Base-by-base conservation (phyloP, 192 early-diverging fungal species). In the Coemansia sp. region DNA sequence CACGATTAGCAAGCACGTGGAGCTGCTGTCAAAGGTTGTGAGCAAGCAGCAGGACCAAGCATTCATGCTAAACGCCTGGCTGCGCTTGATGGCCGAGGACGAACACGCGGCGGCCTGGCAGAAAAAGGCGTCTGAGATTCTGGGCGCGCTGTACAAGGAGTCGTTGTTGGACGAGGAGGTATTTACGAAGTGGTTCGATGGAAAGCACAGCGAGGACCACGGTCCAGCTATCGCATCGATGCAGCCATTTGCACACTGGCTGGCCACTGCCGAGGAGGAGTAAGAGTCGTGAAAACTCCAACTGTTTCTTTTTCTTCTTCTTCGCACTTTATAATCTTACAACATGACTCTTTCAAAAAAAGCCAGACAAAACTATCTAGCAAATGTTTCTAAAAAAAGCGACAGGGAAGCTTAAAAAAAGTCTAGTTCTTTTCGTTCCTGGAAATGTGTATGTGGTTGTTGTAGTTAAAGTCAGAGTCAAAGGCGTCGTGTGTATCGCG, bases 161-260 rank as follows among this genome's bases (percentile, higher is more conserved):
- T 93, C 94, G 68, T 74, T 91, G 60, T 77, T 95, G 16, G 94
- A 95, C 63, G 94, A 95, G 74, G 94, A 95, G 32, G 86, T 85
- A 17, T 88, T 92, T 73, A 53, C 88, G 63, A 64, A 77, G 32
- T 95, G 94, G 94, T 81, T 76, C 52, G 59, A 40, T 16, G 44
- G 44, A 19, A 73, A 68, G 37, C 88, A 87, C 49, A 72, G 81
- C 53, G 63, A 80, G 1, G 68, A 64, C 42, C 55, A 66, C 52
- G 66, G 68, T 6, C 78, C 79, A 8, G 87, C 84, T 16, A 72
- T 79, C 13, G 76, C 74, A 30, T 87, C 88, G 14, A 70, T 95
- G 52, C 89, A 87, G 70, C 87, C 91, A 59, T 93, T 95, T 75
- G 79, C 92, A 46, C 80, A 88, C 61, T 95, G 94, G 94, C 74